A percentile compares a stretch with the other conserved stretches of the same genome.
Evolutionary conservation across 768 basidiomycete species (phyloP).

Genomic region (Xanthoconium stramineum): DNA sequence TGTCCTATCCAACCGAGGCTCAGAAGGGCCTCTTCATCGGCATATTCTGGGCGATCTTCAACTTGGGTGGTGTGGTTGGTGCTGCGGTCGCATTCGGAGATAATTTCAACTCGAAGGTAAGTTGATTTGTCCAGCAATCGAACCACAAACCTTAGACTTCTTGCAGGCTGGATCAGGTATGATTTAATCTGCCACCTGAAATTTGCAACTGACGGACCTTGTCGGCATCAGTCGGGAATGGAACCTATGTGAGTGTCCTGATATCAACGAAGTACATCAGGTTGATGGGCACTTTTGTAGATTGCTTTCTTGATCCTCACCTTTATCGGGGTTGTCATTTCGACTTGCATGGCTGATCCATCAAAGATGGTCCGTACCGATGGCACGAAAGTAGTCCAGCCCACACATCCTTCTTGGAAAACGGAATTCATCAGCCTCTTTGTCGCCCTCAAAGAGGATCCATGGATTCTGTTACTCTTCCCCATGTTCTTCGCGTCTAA

Average conservation of each 20-base stretch:
- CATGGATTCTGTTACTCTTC: conserved; percentile 70
- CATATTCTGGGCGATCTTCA: conserved; percentile 71
- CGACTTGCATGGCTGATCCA: conserved; percentile 68
- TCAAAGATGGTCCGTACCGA: conserved; percentile 72
- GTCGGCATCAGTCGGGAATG: conserved; percentile 54
- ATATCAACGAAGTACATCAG: neutral
- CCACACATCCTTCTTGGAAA: conserved; percentile 73
- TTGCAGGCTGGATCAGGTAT: conserved; percentile 30
- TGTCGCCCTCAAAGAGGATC: conserved; percentile 64
- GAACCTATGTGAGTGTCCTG: conserved; percentile 71
- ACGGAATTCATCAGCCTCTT: conserved; percentile 68
- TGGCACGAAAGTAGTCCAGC: conserved; percentile 59
- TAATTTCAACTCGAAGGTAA: conserved; percentile 61
- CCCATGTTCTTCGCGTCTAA: conserved; percentile 85
- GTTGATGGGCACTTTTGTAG: conserved; percentile 34
- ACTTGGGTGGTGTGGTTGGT: conserved; percentile 75
- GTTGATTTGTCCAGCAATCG: conserved; percentile 12
- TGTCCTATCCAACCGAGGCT: conserved; percentile 54
- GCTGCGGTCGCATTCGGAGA: conserved; percentile 70
- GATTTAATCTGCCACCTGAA: neutral
- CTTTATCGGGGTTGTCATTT: conserved; percentile 59
- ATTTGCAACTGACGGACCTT: neutral
- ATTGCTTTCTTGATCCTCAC: conserved; percentile 75
- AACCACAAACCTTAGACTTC: neutral
- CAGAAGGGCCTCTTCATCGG: conserved; percentile 53